These are phyloP conservation scores for Quercus bicolor DNA, from an alignment of 306 rosid species.

Conservation along the genomic window DNA sequence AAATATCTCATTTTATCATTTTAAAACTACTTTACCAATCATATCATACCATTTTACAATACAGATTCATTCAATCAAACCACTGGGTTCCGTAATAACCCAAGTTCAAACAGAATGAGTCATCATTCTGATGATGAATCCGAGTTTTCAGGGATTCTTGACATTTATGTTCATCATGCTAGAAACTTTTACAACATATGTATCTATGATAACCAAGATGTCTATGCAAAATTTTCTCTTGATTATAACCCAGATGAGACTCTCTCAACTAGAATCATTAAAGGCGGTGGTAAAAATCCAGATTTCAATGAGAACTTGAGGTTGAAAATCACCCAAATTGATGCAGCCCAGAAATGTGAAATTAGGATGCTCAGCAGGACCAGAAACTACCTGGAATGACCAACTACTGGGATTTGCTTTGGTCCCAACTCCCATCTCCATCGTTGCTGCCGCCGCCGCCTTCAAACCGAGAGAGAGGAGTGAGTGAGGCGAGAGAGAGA, in stretches of 20 bases:
- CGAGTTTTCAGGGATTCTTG: conserved; percentile 65
- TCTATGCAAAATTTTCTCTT: conserved; percentile 84
- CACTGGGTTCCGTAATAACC: conserved; percentile 55
- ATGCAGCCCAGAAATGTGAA: conserved; percentile 81
- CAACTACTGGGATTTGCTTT: conserved; percentile 86
- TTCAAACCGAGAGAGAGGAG: no score
- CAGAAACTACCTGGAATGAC: conserved; percentile 69
- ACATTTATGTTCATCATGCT: conserved; percentile 81
- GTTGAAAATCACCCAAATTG: conserved; percentile 61
- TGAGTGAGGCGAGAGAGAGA: no score
- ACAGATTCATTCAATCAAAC: conserved; percentile 51
- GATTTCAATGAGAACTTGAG: conserved; percentile 70
- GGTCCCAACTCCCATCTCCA: conserved; percentile 37
- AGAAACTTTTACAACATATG: conserved; percentile 86
- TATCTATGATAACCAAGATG: conserved; percentile 88
- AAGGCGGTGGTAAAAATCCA: conserved; percentile 79
- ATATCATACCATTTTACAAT: no score
- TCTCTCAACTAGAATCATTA: conserved; percentile 57
- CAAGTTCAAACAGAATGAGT: conserved; percentile 32
- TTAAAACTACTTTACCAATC: no score
- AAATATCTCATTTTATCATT: no score
- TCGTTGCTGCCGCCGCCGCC: no score
- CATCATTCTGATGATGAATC: conserved; percentile 29
- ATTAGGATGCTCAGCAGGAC: conserved; percentile 91
- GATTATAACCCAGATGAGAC: conserved; percentile 83